These are phyloP conservation scores for Suillus discolor DNA, from an alignment of 768 basidiomycete species.

Conservation along the genomic window DNA sequence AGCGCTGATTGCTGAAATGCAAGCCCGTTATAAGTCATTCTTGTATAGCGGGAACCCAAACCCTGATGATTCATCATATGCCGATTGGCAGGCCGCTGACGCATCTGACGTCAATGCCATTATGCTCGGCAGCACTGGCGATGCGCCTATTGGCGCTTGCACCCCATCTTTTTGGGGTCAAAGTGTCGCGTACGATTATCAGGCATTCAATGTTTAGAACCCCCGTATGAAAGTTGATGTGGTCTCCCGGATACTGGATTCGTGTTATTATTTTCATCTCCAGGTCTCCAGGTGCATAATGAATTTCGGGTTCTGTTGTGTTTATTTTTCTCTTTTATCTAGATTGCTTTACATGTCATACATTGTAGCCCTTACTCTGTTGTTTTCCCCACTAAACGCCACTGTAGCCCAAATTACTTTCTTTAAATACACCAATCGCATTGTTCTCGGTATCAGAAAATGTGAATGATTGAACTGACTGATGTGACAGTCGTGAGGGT, in stretches of 20 bases:
- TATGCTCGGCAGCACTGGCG: conserved; percentile 60
- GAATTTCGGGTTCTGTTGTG: not conserved
- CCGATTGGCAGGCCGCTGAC: conserved; percentile 57
- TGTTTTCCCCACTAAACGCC: not conserved
- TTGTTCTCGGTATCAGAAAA: not conserved
- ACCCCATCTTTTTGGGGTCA: conserved; percentile 69
- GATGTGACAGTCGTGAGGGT: not conserved
- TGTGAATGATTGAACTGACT: not conserved
- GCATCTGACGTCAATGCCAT: conserved; percentile 56
- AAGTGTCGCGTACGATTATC: conserved; percentile 70
- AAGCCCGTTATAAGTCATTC: conserved; percentile 70
- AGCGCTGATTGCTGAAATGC: conserved; percentile 64
- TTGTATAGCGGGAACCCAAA: conserved; percentile 65
- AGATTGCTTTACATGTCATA: not conserved
- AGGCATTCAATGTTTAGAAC: conserved; percentile 50
- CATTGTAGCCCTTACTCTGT: conserved; percentile 3
- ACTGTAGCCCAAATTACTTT: conserved; percentile 2
- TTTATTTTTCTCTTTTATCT: not conserved
- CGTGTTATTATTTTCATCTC: not conserved
- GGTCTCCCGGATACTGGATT: not conserved
- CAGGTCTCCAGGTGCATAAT: not conserved
- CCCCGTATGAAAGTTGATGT: not conserved
- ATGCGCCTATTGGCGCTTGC: conserved; percentile 59
- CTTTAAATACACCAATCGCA: not conserved
- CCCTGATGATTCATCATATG: conserved; percentile 41